Evolutionary conservation across 148 eudicot species (phyloP), one percentile per base, ranked within the genome.

Genomic region (Silene latifolia): DNA sequence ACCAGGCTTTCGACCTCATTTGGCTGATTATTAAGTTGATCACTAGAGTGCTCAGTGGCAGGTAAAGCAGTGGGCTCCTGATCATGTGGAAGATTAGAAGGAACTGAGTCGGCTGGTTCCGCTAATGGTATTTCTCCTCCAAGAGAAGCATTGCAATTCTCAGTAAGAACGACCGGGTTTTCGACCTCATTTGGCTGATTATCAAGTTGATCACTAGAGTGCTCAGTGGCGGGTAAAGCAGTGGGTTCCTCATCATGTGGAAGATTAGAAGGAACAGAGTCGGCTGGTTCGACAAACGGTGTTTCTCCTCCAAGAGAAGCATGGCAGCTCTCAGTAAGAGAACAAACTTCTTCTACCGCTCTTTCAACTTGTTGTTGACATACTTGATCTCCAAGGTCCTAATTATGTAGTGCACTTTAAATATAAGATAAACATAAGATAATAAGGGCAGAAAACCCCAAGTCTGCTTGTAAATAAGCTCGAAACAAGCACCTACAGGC

Each of bases 321-420:
- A 73, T 69, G 44, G 7, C 5, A 57, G 23, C 62, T 72, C 70
- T 64, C 79, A n/a, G 66, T 29, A 27, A 46, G 62, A 17, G 67
- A 65, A 23, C 39, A 58, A 20, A 60, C 74, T 77, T 20, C 77
- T 63, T 73, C 86, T 74, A 65, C 79, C 21, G 62, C 47, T 72
- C 48, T 70, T 25, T 15, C 71, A 71, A 56, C 57, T 3, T 24
- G 67, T 17, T 8, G 29, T 63, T 58, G 67, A 65, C 56, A 63
- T 74, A 72, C 61, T 68, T 69, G 74, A 56, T 69, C 77, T 57
- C 73, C 62, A 47, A 69, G 74, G 53, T 42, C 83, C 82, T 78
- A 58, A 74, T 62, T 42, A 83, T 11, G 32, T 7, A 77, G 18
- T 4, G 17, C 18, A 59, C 21, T 27, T 10, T 9, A 53, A 18